Evolutionary conservation across 2,329 filamentous ascomycete genomes (phyloP).

Genomic region (Biscogniauxia sp.): DNA sequence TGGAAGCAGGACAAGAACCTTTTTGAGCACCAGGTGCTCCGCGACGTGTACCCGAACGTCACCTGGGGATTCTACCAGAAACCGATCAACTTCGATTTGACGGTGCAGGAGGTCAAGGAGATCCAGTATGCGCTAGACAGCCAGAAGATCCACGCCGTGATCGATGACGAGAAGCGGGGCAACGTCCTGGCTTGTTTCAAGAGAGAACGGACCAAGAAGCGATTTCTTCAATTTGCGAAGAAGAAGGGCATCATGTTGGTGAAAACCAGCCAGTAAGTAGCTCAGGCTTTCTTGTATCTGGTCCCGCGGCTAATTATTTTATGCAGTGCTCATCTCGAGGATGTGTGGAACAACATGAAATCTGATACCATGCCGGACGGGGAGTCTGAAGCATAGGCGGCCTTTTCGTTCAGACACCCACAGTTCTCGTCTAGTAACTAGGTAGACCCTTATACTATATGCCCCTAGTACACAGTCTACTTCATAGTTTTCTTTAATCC

Average conservation of each 20-base stretch:
- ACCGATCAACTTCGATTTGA: constrained; percentile 50
- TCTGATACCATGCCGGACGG: constrained; percentile 27
- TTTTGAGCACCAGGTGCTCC: constrained; percentile 55
- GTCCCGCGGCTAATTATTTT: constrained; percentile 1
- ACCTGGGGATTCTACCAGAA: constrained; percentile 50
- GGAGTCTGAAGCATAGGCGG: constrained; percentile 14
- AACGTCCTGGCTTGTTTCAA: constrained; percentile 53
- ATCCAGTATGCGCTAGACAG: constrained; percentile 44
- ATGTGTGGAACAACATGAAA: constrained; percentile 28
- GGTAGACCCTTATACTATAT: neutral
- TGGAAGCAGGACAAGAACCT: constrained; percentile 40
- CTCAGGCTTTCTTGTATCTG: neutral
- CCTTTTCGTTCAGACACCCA: neutral
- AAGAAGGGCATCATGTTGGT: constrained; percentile 42
- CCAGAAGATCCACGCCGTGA: constrained; percentile 42
- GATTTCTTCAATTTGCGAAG: constrained; percentile 49
- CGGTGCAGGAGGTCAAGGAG: constrained; percentile 44
- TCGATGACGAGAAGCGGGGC: constrained; percentile 39
- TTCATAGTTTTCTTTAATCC: neutral
- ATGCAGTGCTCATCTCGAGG: constrained; percentile 24
- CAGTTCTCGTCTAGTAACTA: neutral
- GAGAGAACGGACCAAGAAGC: constrained; percentile 49
- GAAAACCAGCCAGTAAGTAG: constrained; percentile 41
- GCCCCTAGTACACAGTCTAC: neutral
- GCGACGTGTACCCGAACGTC: constrained; percentile 39